Conservation (phyloP, 306 rosid species). For the Prinsepia uniflora region DNA sequence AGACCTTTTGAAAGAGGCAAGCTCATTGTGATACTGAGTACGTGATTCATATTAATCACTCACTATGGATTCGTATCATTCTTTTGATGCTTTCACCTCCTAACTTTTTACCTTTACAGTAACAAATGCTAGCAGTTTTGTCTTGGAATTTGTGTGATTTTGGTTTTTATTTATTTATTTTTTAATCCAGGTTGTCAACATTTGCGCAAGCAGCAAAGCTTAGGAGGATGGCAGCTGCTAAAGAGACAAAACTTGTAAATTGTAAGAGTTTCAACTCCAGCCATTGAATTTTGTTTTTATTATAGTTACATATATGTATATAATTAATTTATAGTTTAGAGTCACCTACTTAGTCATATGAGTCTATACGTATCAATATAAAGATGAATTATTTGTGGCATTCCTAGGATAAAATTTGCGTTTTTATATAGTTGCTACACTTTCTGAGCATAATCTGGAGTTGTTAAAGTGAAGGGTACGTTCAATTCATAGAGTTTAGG, state of each 20-base stretch:
- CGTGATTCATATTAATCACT: constrained; percentile 15
- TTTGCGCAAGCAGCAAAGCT: constrained; percentile 89
- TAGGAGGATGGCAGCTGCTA: constrained; percentile 66
- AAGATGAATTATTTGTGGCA: background rate
- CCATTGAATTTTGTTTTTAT: background rate
- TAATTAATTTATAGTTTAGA: no score
- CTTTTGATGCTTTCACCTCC: background rate
- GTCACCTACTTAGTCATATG: no score
- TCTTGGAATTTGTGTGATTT: background rate
- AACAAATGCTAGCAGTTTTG: background rate
- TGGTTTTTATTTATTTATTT: no score
- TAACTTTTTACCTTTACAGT: background rate
- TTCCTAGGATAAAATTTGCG: background rate
- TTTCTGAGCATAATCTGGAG: background rate
- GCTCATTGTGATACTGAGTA: constrained; percentile 73
- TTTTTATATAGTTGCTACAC: background rate
- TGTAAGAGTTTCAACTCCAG: constrained; percentile 37
- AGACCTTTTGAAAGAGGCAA: constrained; percentile 70
- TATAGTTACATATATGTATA: background rate
- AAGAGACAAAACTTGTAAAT: constrained; percentile 83
- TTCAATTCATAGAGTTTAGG: background rate
- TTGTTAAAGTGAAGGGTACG: constrained; percentile 1
- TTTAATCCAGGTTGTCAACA: constrained; percentile 66
- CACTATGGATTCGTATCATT: background rate
- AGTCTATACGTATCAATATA: background rate